Evolutionary conservation across 352 stramenopile genomes (phyloP), one percentile per base, ranked within the genome.

Genomic region (Globisporangium nagaii): DNA sequence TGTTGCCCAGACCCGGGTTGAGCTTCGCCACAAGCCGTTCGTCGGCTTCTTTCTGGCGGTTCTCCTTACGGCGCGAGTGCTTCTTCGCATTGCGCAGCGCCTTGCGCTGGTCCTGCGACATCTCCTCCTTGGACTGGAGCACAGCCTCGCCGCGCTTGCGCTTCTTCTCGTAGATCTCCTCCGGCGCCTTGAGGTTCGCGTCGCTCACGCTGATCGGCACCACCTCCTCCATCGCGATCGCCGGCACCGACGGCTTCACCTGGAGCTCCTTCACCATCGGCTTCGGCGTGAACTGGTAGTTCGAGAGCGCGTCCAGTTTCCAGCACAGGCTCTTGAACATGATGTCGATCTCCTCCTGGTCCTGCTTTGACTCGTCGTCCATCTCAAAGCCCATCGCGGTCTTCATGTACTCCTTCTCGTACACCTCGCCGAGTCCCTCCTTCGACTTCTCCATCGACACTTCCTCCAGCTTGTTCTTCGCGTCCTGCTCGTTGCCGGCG

Each of bases 331-430:
- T 96, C 58, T 96, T 95, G 72, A 98, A 98, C 62, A 98, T 85
- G 25, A 85, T 70, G 25, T 97, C 94, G 65, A 98, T 98, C 73
- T 98, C 93, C 28, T 95, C 84, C 55, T 97, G 90, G 43, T 96
- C 91, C 66, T 97, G 85, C 62, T 79, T 96, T 53, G 94, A 90
- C 39, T 90, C 87, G 28, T 92, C 88, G 59, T 97, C 88, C 31
- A 84, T 79, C 58, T 98, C 93, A 53, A 96, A 97, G 53, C 93
- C 91, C 64, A 95, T 86, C 4, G 88, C 86, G 7, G 88, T 97
- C 76, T 98, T 98, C 65, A 98, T 86, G 70, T 97, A 98, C 69
- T 98, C 93, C 50, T 95, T 91, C 64, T 98, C 93, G 65, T 98
- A 98, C 44, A 98, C 83, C 61, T 98, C 93, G 8, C 93, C 93